phyloP scores from a whole-genome alignment of 2,329 filamentous ascomycete species.

The Monilinia fructigena region DNA sequence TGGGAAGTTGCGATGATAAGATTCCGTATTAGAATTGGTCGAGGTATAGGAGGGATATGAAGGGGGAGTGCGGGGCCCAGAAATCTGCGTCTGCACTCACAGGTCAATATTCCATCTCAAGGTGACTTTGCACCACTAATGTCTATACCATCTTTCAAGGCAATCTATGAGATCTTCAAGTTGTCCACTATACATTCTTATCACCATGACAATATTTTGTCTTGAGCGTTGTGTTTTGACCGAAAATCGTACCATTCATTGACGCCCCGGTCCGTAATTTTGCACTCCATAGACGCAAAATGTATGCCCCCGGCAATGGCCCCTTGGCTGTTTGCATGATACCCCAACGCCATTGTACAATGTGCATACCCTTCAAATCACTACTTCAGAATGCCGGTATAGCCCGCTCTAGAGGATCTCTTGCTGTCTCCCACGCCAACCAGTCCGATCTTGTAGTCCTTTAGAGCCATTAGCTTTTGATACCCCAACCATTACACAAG shows the following conservation, averaged over 20 bases:
- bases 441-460: conserved; percentile 96
- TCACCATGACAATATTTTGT: background rate
- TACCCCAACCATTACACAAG: background rate
- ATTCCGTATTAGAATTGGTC: background rate
- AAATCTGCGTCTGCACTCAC: conserved; percentile 3
- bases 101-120: background rate
- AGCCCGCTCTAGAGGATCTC: conserved; percentile 39
- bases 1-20: background rate
- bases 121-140: background rate
- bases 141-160: background rate
- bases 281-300: background rate
- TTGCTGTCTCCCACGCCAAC: conserved; percentile 79
- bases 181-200: background rate
- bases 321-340: background rate
- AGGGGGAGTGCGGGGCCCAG: too few species aligned
- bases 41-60: background rate
- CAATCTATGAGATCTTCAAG: background rate
- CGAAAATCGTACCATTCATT: background rate
- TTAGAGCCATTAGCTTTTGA: conserved; percentile 37
- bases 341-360: conserved; percentile 13
- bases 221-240: background rate
- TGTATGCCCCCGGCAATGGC: background rate
- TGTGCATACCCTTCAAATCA: background rate
- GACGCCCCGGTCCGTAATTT: background rate
- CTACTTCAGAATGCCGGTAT: conserved; percentile 40